phyloP scores from a whole-genome alignment of 2,329 filamentous ascomycete species.

The Zasmidium angulare region DNA sequence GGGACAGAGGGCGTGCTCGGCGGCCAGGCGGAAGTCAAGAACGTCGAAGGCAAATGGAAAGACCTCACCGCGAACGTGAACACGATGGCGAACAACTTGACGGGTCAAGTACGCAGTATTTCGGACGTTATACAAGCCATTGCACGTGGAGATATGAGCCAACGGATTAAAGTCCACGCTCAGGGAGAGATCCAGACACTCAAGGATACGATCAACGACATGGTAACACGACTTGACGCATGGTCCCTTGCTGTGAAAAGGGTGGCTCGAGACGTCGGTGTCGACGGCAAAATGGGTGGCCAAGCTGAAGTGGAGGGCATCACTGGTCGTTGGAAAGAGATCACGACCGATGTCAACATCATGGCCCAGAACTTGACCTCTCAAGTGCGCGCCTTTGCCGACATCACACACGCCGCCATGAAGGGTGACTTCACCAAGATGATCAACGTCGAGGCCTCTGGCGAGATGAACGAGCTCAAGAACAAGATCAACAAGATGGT shows the following conservation, averaged over 20 bases:
- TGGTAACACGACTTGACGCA: slow-evolving; percentile 91
- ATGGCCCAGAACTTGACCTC: slow-evolving; percentile 84
- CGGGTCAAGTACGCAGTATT: slow-evolving; percentile 76
- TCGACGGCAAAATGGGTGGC: slow-evolving; percentile 97
- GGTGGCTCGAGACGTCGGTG: slow-evolving; percentile 93
- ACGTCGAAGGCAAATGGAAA: slow-evolving; percentile 67
- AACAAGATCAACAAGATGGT: slow-evolving; percentile 99
- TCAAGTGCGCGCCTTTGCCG: slow-evolving; percentile 95
- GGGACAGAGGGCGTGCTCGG: slow-evolving; percentile 65
- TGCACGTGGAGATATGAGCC: slow-evolving; percentile 91
- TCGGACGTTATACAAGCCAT: slow-evolving; percentile 94
- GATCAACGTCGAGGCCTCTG: slow-evolving; percentile 94
- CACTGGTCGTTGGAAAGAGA: slow-evolving; percentile 95
- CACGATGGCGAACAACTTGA: slow-evolving; percentile 66
- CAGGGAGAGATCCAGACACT: slow-evolving; percentile 91
- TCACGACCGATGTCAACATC: slow-evolving; percentile 93
- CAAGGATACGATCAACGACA: slow-evolving; percentile 98
- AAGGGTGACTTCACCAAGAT: slow-evolving; percentile 97
- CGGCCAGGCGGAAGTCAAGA: slow-evolving; percentile 63
- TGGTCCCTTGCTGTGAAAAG: slow-evolving; percentile 96
- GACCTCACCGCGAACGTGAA: slow-evolving; percentile 67
- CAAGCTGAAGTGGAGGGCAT: slow-evolving; percentile 93
- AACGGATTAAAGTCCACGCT: slow-evolving; percentile 92
- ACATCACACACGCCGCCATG: slow-evolving; percentile 96
- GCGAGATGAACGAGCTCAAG: slow-evolving; percentile 98